Conservation (phyloP, 164 flowering plant genomes). For the Berberis thunbergii region DNA sequence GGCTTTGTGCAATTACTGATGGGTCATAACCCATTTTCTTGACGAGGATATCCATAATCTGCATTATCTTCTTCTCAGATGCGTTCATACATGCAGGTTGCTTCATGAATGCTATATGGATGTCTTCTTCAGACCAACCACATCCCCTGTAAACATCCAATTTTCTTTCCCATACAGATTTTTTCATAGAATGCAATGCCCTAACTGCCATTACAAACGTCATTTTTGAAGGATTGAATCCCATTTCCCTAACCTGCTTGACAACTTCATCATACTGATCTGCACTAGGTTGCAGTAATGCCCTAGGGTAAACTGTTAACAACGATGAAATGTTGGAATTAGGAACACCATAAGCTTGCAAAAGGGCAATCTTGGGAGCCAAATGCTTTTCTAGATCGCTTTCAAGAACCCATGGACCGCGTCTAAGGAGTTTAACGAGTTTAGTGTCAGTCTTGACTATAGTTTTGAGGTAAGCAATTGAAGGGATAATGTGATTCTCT, state of each 20-base stretch:
- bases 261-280: conserved; percentile 6
- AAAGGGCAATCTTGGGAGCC: not conserved
- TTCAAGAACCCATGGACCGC: not conserved
- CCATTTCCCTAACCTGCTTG: conserved; percentile 5
- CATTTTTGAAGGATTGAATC: conserved; percentile 2
- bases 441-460: not conserved
- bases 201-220: conserved; percentile 6
- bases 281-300: not conserved
- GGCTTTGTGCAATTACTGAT: not conserved
- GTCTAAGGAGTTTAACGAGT: not conserved
- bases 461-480: not conserved
- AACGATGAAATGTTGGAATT: not conserved
- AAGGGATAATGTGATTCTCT: not conserved
- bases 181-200: not conserved
- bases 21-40: not conserved
- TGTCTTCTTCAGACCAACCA: not conserved
- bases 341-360: not conserved
- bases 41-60: not conserved
- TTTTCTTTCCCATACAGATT: not conserved
- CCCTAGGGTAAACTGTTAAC: not conserved
- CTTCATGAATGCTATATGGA: not conserved
- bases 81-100: not conserved
- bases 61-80: conserved; percentile 1
- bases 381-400: not conserved
- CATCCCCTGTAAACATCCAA: not conserved